A percentile compares a stretch with the other conserved stretches of the same genome.
Evolutionary conservation across 345 rosid genomes (phyloP).

Genomic region (Bretschneidera sinensis): DNA sequence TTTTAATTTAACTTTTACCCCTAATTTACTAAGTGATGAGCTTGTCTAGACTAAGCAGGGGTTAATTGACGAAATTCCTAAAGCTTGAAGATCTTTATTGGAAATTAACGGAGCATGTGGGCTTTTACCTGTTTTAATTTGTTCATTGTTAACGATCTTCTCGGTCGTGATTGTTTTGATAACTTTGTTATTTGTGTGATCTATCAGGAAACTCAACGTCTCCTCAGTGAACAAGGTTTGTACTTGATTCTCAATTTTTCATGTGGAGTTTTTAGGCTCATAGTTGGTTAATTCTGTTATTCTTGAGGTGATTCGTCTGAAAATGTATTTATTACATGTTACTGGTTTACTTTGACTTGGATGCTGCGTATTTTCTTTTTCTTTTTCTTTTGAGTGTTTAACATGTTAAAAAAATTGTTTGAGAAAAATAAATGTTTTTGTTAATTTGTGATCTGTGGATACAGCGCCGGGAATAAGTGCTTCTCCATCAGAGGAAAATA

Average conservation of each 20-base stretch:
- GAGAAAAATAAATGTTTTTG: conserved; percentile 7
- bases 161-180: no score
- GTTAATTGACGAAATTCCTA: no score
- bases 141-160: no score
- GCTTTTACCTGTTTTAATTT: no score
- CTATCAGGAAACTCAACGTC: conserved; percentile 93
- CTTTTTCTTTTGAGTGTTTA: no score
- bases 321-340: no score
- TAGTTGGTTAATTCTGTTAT: no score
- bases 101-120: no score
- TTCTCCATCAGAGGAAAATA: conserved; percentile 92
- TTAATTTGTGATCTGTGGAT: conserved; percentile 19
- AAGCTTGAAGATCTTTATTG: no score
- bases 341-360: no score
- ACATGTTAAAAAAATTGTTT: not conserved
- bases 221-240: conserved; percentile 96
- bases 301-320: not conserved
- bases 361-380: not conserved
- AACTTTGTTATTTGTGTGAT: conserved; percentile 10
- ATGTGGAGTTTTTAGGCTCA: not conserved
- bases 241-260: not conserved
- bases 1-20: not conserved
- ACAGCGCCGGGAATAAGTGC: conserved; percentile 98
- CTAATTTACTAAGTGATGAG: no score
- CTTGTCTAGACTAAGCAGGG: no score